Evolutionary conservation across 1,139 yeast genomes (phyloP).

Genomic region (Geotrichum australiense): DNA sequence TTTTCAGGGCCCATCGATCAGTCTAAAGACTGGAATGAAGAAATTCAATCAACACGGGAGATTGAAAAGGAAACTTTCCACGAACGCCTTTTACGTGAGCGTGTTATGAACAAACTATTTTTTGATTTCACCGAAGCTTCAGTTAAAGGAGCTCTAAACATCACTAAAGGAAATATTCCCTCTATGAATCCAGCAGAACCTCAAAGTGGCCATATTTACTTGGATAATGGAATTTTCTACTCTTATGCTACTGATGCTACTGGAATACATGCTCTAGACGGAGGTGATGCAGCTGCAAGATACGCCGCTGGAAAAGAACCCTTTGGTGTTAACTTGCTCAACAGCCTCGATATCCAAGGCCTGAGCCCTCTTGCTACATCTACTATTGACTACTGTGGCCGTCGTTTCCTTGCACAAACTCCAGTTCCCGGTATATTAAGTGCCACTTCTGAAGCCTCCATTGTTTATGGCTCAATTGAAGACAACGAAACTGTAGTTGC

Average conservation of each 20-base stretch:
- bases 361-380: conserved; percentile 70
- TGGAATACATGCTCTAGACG: conserved; percentile 56
- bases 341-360: conserved; percentile 57
- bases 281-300: conserved; percentile 84
- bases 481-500: conserved; percentile 46
- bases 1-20: conserved; percentile 21
- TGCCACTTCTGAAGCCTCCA: conserved; percentile 43
- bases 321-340: conserved; percentile 60
- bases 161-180: conserved; percentile 62
- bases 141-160: conserved; percentile 68
- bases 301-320: conserved; percentile 76
- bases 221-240: conserved; percentile 80
- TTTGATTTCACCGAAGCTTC: conserved; percentile 75
- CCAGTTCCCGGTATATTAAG: conserved; percentile 87
- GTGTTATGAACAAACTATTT: conserved; percentile 61
- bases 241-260: conserved; percentile 72
- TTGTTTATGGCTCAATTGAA: conserved; percentile 69
- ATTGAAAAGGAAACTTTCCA: conserved; percentile 50
- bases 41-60: conserved; percentile 74
- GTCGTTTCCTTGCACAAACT: conserved; percentile 54
- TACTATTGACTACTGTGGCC: conserved; percentile 84
- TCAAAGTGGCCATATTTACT: conserved; percentile 53
- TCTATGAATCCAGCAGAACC: conserved; percentile 78
- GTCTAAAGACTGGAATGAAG: conserved; percentile 83
- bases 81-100: conserved; percentile 71